These are phyloP conservation scores for Cystobasidium sp. DNA, from an alignment of 1,284 basidiomycete species.

Conservation along the genomic window DNA sequence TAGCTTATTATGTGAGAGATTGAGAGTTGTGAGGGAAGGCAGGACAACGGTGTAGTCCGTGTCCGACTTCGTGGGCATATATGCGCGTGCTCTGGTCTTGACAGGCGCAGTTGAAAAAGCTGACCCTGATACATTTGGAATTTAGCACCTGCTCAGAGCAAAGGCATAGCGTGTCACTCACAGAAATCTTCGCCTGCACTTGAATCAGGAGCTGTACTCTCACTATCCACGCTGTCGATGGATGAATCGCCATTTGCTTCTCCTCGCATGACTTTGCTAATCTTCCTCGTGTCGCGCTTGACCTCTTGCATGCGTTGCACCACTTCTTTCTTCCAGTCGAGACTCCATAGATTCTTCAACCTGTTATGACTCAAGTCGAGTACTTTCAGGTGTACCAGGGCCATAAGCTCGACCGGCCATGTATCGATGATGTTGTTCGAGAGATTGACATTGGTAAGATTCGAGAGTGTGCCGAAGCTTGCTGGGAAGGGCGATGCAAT, in stretches of 20 bases:
- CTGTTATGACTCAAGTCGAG: constrained; percentile 42
- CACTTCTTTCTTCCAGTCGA: constrained; percentile 18
- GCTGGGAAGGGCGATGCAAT: constrained; percentile 30
- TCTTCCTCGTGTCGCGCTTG: not conserved
- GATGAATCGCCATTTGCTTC: constrained; percentile 15
- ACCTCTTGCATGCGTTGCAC: constrained; percentile 15
- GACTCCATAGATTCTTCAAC: constrained; percentile 20
- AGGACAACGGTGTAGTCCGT: constrained; percentile 23
- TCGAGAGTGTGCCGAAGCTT: constrained; percentile 23
- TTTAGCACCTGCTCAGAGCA: not conserved
- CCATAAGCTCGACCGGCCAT: constrained; percentile 41
- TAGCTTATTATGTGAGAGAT: constrained; percentile 18
- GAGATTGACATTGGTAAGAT: constrained; percentile 41
- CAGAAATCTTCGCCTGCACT: constrained; percentile 37
- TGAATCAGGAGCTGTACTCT: constrained; percentile 34
- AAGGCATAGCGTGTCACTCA: constrained; percentile 3
- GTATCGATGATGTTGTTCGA: constrained; percentile 31
- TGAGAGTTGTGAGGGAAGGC: constrained; percentile 17
- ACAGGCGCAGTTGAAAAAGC: constrained; percentile 27
- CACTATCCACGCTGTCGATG: constrained; percentile 34
- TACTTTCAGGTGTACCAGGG: constrained; percentile 37
- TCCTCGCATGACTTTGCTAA: not conserved
- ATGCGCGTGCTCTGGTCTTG: constrained; percentile 22
- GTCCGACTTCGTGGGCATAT: constrained; percentile 9
- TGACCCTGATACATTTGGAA: not conserved